Conservation (phyloP, 2,329 filamentous ascomycete genomes). For the Aspergillus flavus region DNA sequence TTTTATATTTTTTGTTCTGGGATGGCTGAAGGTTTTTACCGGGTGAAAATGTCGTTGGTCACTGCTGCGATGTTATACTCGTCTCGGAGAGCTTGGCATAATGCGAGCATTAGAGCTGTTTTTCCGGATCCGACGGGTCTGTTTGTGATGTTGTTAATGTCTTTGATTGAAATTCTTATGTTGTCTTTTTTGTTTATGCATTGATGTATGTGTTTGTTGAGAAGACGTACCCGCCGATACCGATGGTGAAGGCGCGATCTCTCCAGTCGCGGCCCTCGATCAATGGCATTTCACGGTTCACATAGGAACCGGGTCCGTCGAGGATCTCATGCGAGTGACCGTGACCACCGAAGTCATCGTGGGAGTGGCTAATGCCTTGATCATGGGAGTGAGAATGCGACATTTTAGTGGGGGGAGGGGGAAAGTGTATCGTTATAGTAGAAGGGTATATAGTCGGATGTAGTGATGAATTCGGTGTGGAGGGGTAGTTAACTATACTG, state of each 20-base stretch:
- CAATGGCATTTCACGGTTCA: slow-evolving; percentile 90
- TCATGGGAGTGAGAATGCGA: slow-evolving; percentile 47
- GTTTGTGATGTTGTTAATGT: neutral
- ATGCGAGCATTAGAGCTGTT: slow-evolving; percentile 92
- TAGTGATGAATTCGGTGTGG: neutral
- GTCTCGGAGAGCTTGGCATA: slow-evolving; percentile 80
- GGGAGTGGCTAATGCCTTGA: slow-evolving; percentile 43
- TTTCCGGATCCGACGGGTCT: slow-evolving; percentile 97
- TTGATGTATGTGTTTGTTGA: neutral
- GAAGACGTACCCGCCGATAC: slow-evolving; percentile 83
- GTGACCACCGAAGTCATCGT: slow-evolving; percentile 67
- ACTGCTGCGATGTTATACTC: slow-evolving; percentile 88
- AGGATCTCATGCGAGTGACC: slow-evolving; percentile 96
- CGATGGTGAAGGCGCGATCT: slow-evolving; percentile 89
- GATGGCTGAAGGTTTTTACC: slow-evolving; percentile 34
- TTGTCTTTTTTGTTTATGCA: neutral
- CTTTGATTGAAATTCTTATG: neutral
- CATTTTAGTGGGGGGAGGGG: slow-evolving; percentile 18
- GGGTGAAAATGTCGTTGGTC: slow-evolving; percentile 98
- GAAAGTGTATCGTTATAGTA: neutral
- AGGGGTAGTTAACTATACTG: neutral
- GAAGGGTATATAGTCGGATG: neutral
- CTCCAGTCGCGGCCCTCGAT: slow-evolving; percentile 84
- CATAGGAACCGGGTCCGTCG: slow-evolving; percentile 86
- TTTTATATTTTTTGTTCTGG: neutral